Conservation (phyloP, 768 basidiomycete species). For the Polyporus arcularius region DNA sequence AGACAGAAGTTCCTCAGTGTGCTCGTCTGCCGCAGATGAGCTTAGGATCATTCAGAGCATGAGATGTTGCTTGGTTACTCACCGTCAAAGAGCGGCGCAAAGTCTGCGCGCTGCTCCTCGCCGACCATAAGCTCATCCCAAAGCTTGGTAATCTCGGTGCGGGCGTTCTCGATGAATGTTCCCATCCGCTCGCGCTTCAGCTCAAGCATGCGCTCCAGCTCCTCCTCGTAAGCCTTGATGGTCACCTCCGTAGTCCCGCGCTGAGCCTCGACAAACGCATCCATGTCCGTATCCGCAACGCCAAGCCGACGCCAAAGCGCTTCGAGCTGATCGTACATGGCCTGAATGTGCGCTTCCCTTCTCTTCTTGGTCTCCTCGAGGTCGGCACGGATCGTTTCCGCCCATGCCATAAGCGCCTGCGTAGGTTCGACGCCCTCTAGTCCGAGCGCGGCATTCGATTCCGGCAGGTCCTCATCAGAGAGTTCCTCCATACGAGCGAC, state of each 20-base stretch:
- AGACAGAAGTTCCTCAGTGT: slow-evolving; percentile 82
- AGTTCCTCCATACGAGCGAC: slow-evolving; percentile 62
- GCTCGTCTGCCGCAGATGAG: slow-evolving; percentile 60
- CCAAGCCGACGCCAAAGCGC: slow-evolving; percentile 88
- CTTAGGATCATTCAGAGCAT: not conserved
- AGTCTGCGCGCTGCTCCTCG: slow-evolving; percentile 78
- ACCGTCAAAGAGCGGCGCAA: slow-evolving; percentile 86
- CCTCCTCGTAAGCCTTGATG: slow-evolving; percentile 83
- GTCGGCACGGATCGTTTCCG: slow-evolving; percentile 52
- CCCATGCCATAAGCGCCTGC: slow-evolving; percentile 72
- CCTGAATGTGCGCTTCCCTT: slow-evolving; percentile 84
- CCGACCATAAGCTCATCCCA: slow-evolving; percentile 89
- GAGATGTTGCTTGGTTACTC: slow-evolving; percentile 19
- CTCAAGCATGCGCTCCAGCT: slow-evolving; percentile 87
- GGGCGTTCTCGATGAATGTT: slow-evolving; percentile 77
- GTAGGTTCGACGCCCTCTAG: slow-evolving; percentile 83
- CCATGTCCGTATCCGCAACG: slow-evolving; percentile 77
- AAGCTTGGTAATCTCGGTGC: slow-evolving; percentile 75
- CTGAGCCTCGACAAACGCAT: slow-evolving; percentile 88
- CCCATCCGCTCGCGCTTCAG: slow-evolving; percentile 87
- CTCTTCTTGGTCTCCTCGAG: slow-evolving; percentile 74
- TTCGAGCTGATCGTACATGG: slow-evolving; percentile 92
- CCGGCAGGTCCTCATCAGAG: slow-evolving; percentile 48
- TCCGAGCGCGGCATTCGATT: slow-evolving; percentile 44
- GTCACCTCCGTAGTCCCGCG: slow-evolving; percentile 79